Evolutionary conservation across 2,329 filamentous ascomycete species (phyloP).

Genomic region (Stagonosporopsis chrysanthemi): DNA sequence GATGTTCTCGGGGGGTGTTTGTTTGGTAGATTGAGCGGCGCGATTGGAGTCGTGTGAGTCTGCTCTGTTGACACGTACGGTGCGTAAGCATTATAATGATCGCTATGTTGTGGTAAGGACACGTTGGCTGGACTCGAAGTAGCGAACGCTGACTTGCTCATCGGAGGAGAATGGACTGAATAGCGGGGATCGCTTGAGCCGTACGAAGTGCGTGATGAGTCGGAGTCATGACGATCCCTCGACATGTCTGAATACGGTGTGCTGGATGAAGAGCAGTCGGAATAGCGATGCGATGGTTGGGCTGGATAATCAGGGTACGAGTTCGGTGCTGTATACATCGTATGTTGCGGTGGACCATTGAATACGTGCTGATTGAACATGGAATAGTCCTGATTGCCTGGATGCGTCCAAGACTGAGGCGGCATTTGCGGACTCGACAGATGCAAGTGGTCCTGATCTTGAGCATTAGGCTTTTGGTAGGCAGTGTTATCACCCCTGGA

Average conservation of each 20-base stretch:
- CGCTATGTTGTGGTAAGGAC: conserved; percentile 8
- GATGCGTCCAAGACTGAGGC: not conserved
- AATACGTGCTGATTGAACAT: conserved; percentile 30
- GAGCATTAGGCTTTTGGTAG: not conserved
- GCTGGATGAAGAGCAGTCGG: conserved; percentile 33
- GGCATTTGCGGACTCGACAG: not conserved
- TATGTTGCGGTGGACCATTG: conserved; percentile 19
- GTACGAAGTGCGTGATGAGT: conserved; percentile 35
- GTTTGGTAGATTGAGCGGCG: conserved; percentile 26
- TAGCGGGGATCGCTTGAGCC: conserved; percentile 9
- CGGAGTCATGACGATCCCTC: conserved; percentile 37
- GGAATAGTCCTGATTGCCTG: conserved; percentile 13
- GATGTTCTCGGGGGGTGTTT: conserved; percentile 10
- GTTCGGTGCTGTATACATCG: not conserved
- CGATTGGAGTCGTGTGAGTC: conserved; percentile 17
- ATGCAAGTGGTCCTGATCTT: not conserved
- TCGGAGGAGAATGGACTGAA: conserved; percentile 4
- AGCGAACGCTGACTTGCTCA: conserved; percentile 3
- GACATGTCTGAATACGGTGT: conserved; percentile 40
- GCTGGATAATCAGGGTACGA: not conserved
- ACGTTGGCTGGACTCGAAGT: conserved; percentile 3
- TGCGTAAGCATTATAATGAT: conserved; percentile 4
- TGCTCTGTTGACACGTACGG: conserved; percentile 15
- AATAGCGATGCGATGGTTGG: conserved; percentile 28
- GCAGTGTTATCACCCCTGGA: conserved; percentile 20